phyloP scores from a whole-genome alignment of 805 yeast genomes.

The Metschnikowia bowlesiae region DNA sequence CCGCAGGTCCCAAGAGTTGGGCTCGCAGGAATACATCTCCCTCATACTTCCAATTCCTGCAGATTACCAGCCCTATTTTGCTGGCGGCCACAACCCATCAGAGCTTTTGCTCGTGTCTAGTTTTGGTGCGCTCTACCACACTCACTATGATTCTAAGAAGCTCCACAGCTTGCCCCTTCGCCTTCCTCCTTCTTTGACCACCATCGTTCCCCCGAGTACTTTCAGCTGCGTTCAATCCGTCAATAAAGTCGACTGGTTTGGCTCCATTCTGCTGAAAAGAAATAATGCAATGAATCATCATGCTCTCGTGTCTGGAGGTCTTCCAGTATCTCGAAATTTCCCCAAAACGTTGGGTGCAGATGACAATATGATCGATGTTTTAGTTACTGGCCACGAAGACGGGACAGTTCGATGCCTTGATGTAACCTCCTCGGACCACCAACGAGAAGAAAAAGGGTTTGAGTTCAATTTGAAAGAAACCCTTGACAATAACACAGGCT shows the following conservation, averaged over 20 bases:
- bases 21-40: conserved; percentile 22
- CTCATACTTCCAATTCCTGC: conserved; percentile 29
- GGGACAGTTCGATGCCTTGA: conserved; percentile 85
- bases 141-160: conserved; percentile 10
- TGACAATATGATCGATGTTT: conserved; percentile 41
- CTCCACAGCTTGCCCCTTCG: conserved; percentile 21
- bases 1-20: conserved; percentile 12
- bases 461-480: conserved; percentile 34
- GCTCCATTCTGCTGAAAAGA: conserved; percentile 44
- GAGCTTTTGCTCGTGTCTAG: conserved; percentile 55
- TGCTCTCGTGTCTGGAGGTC: conserved; percentile 73
- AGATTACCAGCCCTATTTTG: conserved; percentile 63
- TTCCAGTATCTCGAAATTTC: conserved; percentile 44
- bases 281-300: conserved; percentile 36
- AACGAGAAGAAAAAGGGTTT: conserved; percentile 27
- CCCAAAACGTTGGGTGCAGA: conserved; percentile 31
- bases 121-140: conserved; percentile 56
- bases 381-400: conserved; percentile 82
- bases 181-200: conserved; percentile 75
- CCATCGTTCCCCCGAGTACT: conserved; percentile 72
- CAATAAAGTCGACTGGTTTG: conserved; percentile 67
- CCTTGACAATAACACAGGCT: conserved; percentile 24
- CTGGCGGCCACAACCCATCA: conserved; percentile 75
- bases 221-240: conserved; percentile 47
- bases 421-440: conserved; percentile 65